phyloP scores from a whole-genome alignment of 177 flowering plant genomes.

The Vitis hybrid region DNA sequence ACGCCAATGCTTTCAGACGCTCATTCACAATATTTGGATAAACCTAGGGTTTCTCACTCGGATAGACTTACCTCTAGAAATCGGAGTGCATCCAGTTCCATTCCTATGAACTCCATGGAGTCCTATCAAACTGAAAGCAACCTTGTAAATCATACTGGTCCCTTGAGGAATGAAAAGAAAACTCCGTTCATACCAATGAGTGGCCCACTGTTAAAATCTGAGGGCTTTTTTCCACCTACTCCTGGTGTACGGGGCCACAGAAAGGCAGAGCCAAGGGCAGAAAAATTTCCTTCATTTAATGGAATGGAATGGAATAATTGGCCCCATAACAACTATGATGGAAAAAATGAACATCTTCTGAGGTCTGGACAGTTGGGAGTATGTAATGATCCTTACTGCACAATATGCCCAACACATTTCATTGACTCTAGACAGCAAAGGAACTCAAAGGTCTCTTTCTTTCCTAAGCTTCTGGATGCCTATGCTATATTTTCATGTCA shows the following conservation, averaged over 20 bases:
- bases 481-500: background rate
- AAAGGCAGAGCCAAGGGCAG: slow-evolving; percentile 22
- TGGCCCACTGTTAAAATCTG: slow-evolving; percentile 50
- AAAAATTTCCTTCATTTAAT: slow-evolving; percentile 40
- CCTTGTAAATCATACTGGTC: slow-evolving; percentile 65
- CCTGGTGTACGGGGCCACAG: slow-evolving; percentile 19
- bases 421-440: slow-evolving; percentile 28
- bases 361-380: slow-evolving; percentile 82
- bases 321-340: slow-evolving; percentile 29
- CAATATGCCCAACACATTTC: slow-evolving; percentile 72
- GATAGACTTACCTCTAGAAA: slow-evolving; percentile 26
- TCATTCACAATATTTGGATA: slow-evolving; percentile 25
- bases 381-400: slow-evolving; percentile 94
- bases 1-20: slow-evolving; percentile 61
- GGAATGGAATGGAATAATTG: slow-evolving; percentile 33
- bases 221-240: slow-evolving; percentile 15
- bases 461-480: background rate
- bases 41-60: slow-evolving; percentile 21
- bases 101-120: slow-evolving; percentile 34
- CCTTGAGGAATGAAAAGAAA: slow-evolving; percentile 44
- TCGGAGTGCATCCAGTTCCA: slow-evolving; percentile 62
- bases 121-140: slow-evolving; percentile 28
- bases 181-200: slow-evolving; percentile 56
- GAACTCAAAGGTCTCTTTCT: slow-evolving; percentile 32
- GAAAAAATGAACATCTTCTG: slow-evolving; percentile 68